Evolutionary conservation across 2,329 filamentous ascomycete species (phyloP).

Genomic region (Geosmithia flava): DNA sequence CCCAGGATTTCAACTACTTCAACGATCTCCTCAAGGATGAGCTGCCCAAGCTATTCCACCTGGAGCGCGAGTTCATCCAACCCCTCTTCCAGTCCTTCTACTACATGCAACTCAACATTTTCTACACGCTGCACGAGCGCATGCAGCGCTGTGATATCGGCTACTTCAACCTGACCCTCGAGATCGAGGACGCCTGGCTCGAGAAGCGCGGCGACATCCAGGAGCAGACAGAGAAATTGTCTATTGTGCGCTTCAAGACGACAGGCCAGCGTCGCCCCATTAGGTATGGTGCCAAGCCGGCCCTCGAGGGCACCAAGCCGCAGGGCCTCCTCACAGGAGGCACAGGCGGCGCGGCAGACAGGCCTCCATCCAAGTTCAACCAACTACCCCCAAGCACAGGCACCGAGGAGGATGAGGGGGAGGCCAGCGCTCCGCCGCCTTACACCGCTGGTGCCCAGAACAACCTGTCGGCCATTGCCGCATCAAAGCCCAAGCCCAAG

Average conservation of each 20-base stretch:
- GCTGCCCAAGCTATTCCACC: conserved; percentile 75
- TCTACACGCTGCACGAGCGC: conserved; percentile 94
- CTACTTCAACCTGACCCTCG: conserved; percentile 86
- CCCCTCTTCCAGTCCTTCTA: conserved; percentile 98
- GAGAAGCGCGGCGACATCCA: conserved; percentile 82
- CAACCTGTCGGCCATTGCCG: conserved; percentile 32
- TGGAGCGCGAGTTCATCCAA: conserved; percentile 91
- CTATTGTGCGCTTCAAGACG: conserved; percentile 85
- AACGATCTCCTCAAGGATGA: conserved; percentile 96
- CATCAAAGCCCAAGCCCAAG: conserved; percentile 48
- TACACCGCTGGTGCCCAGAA: conserved; percentile 43
- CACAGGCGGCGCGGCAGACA: conserved; percentile 10
- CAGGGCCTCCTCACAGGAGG: conserved; percentile 40
- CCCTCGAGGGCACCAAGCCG: conserved; percentile 34
- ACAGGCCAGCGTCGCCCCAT: conserved; percentile 55
- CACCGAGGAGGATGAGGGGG: conserved; percentile 23
- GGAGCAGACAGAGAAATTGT: conserved; percentile 69
- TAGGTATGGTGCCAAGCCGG: conserved; percentile 45
- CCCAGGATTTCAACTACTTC: conserved; percentile 95
- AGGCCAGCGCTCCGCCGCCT: conserved; percentile 53
- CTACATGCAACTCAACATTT: conserved; percentile 99
- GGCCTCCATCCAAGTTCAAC: conserved; percentile 13
- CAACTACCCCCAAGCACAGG: conserved; percentile 17
- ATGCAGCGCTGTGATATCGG: conserved; percentile 97
- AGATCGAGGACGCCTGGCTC: conserved; percentile 84